A percentile compares a stretch with the other conserved stretches of the same genome.
phyloP scores from a whole-genome alignment of 2,329 filamentous ascomycete genomes.

The Metarhizium rileyi region DNA sequence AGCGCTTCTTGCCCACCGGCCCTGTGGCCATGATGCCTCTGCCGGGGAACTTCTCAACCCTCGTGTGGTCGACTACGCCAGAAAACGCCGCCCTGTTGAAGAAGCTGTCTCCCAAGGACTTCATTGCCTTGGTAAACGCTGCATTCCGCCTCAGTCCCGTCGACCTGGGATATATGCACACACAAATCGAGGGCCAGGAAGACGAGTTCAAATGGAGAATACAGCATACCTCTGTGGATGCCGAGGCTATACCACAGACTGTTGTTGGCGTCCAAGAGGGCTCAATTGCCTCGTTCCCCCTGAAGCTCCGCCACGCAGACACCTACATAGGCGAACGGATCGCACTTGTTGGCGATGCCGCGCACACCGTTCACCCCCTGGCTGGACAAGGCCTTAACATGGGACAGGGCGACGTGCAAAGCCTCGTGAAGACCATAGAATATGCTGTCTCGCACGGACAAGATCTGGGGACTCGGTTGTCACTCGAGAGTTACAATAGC shows the following conservation, averaged over 20 bases:
- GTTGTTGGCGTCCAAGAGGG: slow-evolving; percentile 66
- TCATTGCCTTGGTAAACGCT: slow-evolving; percentile 83
- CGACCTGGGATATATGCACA: slow-evolving; percentile 78
- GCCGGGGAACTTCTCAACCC: slow-evolving; percentile 69
- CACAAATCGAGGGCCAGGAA: slow-evolving; percentile 44
- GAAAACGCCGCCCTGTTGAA: slow-evolving; percentile 72
- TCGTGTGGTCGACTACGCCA: slow-evolving; percentile 93
- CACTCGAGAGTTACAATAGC: slow-evolving; percentile 69
- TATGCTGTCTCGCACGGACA: slow-evolving; percentile 73
- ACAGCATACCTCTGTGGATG: slow-evolving; percentile 53
- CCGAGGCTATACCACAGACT: slow-evolving; percentile 50
- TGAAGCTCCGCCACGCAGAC: slow-evolving; percentile 87
- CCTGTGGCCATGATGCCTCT: slow-evolving; percentile 87
- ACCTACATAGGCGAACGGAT: slow-evolving; percentile 86
- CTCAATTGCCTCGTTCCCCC: slow-evolving; percentile 79
- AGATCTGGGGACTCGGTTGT: slow-evolving; percentile 72
- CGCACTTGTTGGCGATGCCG: slow-evolving; percentile 86
- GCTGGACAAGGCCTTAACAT: slow-evolving; percentile 93
- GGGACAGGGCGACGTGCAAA: slow-evolving; percentile 79
- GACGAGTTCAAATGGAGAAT: slow-evolving; percentile 82
- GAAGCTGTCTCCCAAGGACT: slow-evolving; percentile 59
- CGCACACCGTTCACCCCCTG: slow-evolving; percentile 89
- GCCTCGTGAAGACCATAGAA: slow-evolving; percentile 63
- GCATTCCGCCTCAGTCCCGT: slow-evolving; percentile 74
- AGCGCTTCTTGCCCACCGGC: slow-evolving; percentile 87